Evolutionary conservation across 2,329 filamentous ascomycete species (phyloP).

Genomic region (Stachybotrys chlorohalonatus): DNA sequence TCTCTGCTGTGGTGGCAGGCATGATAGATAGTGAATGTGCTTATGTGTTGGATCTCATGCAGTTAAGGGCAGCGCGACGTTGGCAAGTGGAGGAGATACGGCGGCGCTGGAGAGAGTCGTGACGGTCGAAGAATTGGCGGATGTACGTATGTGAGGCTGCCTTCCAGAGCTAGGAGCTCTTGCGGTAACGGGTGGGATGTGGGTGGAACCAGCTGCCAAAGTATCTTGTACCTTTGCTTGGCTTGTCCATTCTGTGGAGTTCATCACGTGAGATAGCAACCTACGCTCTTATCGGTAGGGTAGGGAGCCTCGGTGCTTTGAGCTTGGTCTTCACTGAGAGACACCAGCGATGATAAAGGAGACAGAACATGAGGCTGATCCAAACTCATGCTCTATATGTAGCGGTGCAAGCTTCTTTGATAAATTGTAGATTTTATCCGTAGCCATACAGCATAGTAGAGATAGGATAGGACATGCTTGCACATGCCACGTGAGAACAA

Average conservation of each 20-base stretch:
- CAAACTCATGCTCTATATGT: no score
- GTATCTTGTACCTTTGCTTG: not conserved
- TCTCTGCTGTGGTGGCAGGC: conserved; percentile 95
- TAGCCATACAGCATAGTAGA: no score
- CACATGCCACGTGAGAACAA: not conserved
- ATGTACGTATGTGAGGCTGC: conserved; percentile 22
- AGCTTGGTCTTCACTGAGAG: no score
- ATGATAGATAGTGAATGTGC: conserved; percentile 42
- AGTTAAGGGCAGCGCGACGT: conserved; percentile 3
- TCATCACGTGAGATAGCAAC: not conserved
- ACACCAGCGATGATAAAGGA: no score
- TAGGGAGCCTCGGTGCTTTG: no score
- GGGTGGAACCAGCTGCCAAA: not conserved
- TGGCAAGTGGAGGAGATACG: conserved; percentile 8
- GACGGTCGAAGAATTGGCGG: conserved; percentile 10
- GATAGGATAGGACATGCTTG: not conserved
- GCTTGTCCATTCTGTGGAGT: not conserved
- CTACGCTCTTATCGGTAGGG: no score
- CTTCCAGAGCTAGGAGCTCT: conserved; percentile 8
- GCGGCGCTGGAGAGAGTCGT: conserved; percentile 9
- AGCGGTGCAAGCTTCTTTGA: no score
- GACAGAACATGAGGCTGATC: no score
- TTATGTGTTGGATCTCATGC: not conserved
- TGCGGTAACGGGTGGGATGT: not conserved
- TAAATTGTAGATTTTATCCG: no score